Percentiles rank a stretch among this genome's conserved stretches.
Evolutionary conservation across 306 rosid species (phyloP).

Genomic region (Erythrophleum fordii): DNA sequence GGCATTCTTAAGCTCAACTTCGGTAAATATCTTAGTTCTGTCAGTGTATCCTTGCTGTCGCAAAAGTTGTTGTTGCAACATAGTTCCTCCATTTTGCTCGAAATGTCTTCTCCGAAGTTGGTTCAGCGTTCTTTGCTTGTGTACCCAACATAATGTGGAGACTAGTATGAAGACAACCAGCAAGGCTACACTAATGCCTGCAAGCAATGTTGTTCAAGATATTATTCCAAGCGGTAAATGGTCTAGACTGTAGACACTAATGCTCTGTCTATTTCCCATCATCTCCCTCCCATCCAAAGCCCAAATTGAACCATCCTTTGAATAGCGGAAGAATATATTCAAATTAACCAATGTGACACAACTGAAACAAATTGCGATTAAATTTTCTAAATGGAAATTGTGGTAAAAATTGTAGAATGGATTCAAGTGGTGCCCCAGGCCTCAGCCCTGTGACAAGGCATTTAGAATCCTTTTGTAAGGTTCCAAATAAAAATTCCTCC

Average conservation of each 20-base stretch:
- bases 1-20: constrained; percentile 44
- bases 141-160: background rate
- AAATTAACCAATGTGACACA: background rate
- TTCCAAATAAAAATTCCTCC: no score
- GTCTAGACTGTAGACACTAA: background rate
- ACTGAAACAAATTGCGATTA: background rate
- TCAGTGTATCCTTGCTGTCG: constrained; percentile 1
- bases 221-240: background rate
- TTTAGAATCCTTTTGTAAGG: no score
- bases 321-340: background rate
- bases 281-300: background rate
- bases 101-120: background rate
- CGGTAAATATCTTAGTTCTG: constrained; percentile 31
- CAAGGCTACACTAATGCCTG: background rate
- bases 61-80: background rate
- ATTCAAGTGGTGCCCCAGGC: no score
- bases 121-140: background rate
- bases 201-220: background rate
- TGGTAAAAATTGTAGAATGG: no score
- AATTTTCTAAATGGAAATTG: no score
- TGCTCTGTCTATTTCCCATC: background rate
- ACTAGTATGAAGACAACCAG: background rate
- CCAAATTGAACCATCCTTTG: background rate
- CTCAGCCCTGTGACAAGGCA: no score
- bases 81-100: constrained; percentile 44